These are phyloP conservation scores for Drechslerella coelobrocha DNA, from an alignment of 2,329 filamentous ascomycete genomes.

Conservation along the genomic window DNA sequence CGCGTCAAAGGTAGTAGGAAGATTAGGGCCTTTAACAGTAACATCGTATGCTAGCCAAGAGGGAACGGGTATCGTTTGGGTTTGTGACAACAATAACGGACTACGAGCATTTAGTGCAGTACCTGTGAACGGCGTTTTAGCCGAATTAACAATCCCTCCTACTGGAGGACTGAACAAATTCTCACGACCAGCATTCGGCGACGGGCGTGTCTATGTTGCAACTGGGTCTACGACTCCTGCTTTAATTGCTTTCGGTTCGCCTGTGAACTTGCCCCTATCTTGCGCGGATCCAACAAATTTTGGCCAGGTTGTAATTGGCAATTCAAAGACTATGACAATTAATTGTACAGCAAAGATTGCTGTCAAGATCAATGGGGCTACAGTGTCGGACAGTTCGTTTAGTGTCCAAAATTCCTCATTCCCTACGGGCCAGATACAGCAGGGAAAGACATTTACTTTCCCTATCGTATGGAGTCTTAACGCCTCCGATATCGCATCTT, in stretches of 20 bases:
- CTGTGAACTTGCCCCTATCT: conserved; percentile 59
- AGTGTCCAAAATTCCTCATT: conserved; percentile 58
- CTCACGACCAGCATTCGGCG: conserved; percentile 59
- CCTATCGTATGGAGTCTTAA: conserved; percentile 59
- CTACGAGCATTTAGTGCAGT: conserved; percentile 59
- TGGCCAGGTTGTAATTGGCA: conserved; percentile 58
- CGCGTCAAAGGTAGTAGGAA: conserved; percentile 12
- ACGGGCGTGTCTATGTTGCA: conserved; percentile 59
- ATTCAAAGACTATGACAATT: conserved; percentile 55
- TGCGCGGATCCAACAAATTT: conserved; percentile 60
- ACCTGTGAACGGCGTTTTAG: conserved; percentile 58
- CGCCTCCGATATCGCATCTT: conserved; percentile 34
- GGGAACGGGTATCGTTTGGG: conserved; percentile 59
- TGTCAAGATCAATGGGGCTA: conserved; percentile 58
- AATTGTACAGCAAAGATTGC: conserved; percentile 59
- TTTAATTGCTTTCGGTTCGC: conserved; percentile 58
- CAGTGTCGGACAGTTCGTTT: conserved; percentile 58
- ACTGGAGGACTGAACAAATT: conserved; percentile 59
- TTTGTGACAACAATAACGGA: conserved; percentile 59
- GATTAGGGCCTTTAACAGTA: conserved; percentile 54
- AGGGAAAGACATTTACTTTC: conserved; percentile 59
- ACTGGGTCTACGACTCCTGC: conserved; percentile 56
- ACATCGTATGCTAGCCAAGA: conserved; percentile 58
- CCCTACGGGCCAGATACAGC: conserved; percentile 57
- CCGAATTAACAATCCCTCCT: conserved; percentile 57